These are phyloP conservation scores for Fusarium subtropicale DNA, from an alignment of 2,329 filamentous ascomycete genomes.

Conservation along the genomic window DNA sequence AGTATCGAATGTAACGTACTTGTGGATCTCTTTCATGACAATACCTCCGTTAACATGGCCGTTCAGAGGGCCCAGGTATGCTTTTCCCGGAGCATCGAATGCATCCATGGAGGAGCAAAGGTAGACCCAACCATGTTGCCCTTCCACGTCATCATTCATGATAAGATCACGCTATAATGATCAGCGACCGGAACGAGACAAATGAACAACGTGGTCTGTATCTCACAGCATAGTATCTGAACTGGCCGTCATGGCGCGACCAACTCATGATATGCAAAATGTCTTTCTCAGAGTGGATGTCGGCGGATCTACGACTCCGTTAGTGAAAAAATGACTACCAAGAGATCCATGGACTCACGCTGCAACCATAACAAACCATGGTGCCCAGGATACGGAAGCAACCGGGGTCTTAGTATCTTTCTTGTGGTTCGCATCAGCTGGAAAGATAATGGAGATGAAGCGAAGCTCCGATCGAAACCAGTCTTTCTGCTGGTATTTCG, in stretches of 20 bases:
- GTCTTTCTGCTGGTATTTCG: neutral
- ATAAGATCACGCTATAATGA: neutral
- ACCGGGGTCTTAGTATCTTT: neutral
- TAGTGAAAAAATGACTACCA: neutral
- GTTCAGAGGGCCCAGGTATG: neutral
- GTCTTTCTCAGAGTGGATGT: neutral
- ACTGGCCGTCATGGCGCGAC: neutral
- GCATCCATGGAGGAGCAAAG: conserved; percentile 9
- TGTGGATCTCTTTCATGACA: conserved; percentile 5
- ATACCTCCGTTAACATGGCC: conserved; percentile 2
- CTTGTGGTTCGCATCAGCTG: neutral
- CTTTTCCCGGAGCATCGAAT: conserved; percentile 1
- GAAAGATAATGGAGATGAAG: neutral
- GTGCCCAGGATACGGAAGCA: neutral
- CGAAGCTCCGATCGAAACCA: conserved; percentile 5
- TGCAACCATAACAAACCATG: neutral
- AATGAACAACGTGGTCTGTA: neutral
- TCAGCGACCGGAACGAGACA: neutral
- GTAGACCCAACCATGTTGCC: neutral
- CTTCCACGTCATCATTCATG: neutral
- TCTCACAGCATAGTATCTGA: conserved; percentile 3
- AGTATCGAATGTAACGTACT: neutral
- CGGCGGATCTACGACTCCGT: neutral
- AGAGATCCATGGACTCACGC: neutral
- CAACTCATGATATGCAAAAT: conserved; percentile 8